A percentile compares a stretch with the other conserved stretches of the same genome.
phyloP scores from a whole-genome alignment of 805 yeast genomes.

The Kregervanrija pseudodelftensis region DNA sequence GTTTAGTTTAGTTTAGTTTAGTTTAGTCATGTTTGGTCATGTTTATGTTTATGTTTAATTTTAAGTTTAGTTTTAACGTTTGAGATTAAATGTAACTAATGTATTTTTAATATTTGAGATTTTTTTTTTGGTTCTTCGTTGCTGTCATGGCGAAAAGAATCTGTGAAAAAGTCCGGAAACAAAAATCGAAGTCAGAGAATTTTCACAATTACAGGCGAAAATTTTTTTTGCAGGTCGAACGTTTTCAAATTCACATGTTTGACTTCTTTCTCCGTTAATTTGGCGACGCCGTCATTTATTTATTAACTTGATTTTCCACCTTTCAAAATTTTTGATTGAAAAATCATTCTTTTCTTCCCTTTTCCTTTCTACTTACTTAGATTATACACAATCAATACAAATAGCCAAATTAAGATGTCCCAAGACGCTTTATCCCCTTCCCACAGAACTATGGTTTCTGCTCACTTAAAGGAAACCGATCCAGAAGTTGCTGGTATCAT shows the following conservation, averaged over 20 bases:
- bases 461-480: constrained; percentile 57
- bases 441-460: constrained; percentile 61
- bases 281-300: neutral
- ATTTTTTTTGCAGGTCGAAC: too few species aligned
- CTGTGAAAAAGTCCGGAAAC: too few species aligned
- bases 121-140: too few species aligned
- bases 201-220: too few species aligned
- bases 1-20: neutral
- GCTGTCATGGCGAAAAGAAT: too few species aligned
- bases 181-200: too few species aligned
- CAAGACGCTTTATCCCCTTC: constrained; percentile 60
- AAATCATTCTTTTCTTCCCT: neutral
- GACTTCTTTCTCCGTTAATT: neutral
- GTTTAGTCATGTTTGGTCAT: neutral
- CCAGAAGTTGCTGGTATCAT: constrained; percentile 73
- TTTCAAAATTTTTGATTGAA: neutral
- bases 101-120: too few species aligned
- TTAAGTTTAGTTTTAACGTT: neutral
- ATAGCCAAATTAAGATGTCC: constrained; percentile 7
- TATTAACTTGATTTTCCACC: neutral
- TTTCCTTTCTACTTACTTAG: neutral
- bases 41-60: neutral
- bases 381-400: too few species aligned
- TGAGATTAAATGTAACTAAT: neutral
- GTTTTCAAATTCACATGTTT: too few species aligned